These are phyloP conservation scores for Dillenia turbinata DNA, from an alignment of 164 flowering plant genomes.

Conservation along the genomic window DNA sequence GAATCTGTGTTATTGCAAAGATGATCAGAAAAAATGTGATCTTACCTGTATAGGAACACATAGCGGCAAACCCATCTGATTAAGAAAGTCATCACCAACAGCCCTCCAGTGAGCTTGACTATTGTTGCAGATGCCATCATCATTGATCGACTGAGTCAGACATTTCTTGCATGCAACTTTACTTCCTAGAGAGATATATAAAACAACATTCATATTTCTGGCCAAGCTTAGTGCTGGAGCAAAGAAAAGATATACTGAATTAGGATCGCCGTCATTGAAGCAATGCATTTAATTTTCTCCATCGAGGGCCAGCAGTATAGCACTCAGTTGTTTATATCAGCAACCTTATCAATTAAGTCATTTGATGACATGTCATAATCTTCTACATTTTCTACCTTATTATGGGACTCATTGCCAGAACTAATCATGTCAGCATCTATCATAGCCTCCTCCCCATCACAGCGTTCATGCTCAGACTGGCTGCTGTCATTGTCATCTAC, in stretches of 20 bases:
- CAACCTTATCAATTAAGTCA: conserved; percentile 4
- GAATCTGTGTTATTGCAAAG: background rate
- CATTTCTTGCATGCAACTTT: conserved; percentile 15
- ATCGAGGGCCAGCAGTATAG: conserved; percentile 40
- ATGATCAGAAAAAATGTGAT: background rate
- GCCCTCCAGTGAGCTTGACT: conserved; percentile 19
- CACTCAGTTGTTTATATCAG: conserved; percentile 11
- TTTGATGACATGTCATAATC: conserved; percentile 9
- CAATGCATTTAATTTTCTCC: conserved; percentile 29
- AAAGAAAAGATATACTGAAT: conserved; percentile 37
- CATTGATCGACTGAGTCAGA: conserved; percentile 14
- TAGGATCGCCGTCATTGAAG: conserved; percentile 29
- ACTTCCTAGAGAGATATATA: conserved; percentile 49
- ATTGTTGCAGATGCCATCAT: conserved; percentile 9
- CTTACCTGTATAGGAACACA: conserved; percentile 45
- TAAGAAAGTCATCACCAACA: conserved; percentile 30
- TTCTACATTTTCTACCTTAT: conserved; percentile 13
- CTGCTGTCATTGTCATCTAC: conserved; percentile 16
- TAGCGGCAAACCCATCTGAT: conserved; percentile 30
- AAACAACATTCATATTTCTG: conserved; percentile 10
- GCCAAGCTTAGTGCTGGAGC: conserved; percentile 15
- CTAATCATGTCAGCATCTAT: conserved; percentile 16
- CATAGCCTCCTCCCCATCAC: conserved; percentile 15
- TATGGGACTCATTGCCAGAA: conserved; percentile 7
- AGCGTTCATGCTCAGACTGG: conserved; percentile 15